These are phyloP conservation scores for Pseudocercospora crystallina DNA, from an alignment of 2,329 filamentous ascomycete genomes.

Conservation along the genomic window DNA sequence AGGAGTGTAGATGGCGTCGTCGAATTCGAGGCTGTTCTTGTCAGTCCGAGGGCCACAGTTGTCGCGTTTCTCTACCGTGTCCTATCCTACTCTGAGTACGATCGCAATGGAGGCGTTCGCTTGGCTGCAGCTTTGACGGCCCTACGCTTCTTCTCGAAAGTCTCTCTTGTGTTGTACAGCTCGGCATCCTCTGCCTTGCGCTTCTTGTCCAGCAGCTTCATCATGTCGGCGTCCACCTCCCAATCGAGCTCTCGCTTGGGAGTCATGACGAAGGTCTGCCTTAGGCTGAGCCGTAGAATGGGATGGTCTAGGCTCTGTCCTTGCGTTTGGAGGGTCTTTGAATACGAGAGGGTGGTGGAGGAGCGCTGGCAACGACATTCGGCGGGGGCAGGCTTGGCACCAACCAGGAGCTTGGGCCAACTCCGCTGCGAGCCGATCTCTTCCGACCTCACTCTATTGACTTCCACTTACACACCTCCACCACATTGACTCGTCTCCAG, in stretches of 20 bases:
- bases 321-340: neutral
- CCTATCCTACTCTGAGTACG: slow-evolving; percentile 8
- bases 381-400: neutral
- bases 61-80: neutral
- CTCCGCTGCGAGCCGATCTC: too few relatives aligned
- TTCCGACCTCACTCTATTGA: too few relatives aligned
- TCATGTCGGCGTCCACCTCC: slow-evolving; percentile 11
- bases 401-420: neutral
- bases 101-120: neutral
- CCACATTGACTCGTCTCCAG: too few relatives aligned
- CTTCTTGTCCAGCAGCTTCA: slow-evolving; percentile 9
- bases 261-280: too few relatives aligned
- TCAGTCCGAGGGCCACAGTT: neutral
- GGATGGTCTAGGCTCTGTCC: too few relatives aligned
- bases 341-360: too few relatives aligned
- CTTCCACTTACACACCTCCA: too few relatives aligned
- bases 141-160: slow-evolving; percentile 7
- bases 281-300: too few relatives aligned
- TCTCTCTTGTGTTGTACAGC: slow-evolving; percentile 10
- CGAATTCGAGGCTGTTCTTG: slow-evolving; percentile 10
- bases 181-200: slow-evolving; percentile 11
- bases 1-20: slow-evolving; percentile 17
- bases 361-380: neutral
- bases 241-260: slow-evolving; percentile 4
- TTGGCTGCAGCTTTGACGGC: slow-evolving; percentile 12